Percentiles rank a stretch among this genome's conserved stretches.
Conservation (phyloP, 2,329 filamentous ascomycete species). For the Harringtonia lauricola region DNA sequence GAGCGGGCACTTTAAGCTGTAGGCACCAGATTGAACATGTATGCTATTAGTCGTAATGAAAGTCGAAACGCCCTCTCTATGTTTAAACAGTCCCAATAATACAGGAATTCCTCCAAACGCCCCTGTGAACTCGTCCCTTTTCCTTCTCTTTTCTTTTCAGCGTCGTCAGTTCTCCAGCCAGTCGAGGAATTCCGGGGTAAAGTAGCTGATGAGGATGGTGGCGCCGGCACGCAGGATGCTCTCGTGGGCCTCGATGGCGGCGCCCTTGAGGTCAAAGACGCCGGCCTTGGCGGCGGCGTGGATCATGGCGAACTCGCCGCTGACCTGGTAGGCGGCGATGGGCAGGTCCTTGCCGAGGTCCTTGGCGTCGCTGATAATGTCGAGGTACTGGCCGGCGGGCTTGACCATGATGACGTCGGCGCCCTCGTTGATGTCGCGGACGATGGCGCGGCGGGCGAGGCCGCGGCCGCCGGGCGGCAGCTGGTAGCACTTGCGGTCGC, state of each 20-base stretch:
- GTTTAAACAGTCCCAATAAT: neutral
- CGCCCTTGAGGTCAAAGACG: constrained; percentile 87
- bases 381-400: constrained; percentile 87
- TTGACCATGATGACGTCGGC: constrained; percentile 99
- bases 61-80: no score
- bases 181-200: constrained; percentile 70
- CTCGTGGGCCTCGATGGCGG: constrained; percentile 91
- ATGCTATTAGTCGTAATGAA: no score
- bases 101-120: neutral
- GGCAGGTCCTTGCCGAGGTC: constrained; percentile 86
- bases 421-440: constrained; percentile 82
- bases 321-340: constrained; percentile 92
- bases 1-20: constrained; percentile 53
- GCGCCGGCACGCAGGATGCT: constrained; percentile 88
- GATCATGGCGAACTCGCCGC: constrained; percentile 96
- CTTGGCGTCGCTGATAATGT: constrained; percentile 96
- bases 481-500: constrained; percentile 94
- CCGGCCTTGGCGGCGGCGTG: constrained; percentile 91
- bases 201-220: constrained; percentile 88
- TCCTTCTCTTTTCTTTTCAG: neutral
- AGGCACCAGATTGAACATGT: no score
- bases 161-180: constrained; percentile 32
- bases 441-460: constrained; percentile 80
- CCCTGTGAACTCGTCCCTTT: neutral
- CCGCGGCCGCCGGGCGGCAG: constrained; percentile 86